Evolutionary conservation across 768 basidiomycete species (phyloP).

Genomic region (Leucogyrophana mollusca): DNA sequence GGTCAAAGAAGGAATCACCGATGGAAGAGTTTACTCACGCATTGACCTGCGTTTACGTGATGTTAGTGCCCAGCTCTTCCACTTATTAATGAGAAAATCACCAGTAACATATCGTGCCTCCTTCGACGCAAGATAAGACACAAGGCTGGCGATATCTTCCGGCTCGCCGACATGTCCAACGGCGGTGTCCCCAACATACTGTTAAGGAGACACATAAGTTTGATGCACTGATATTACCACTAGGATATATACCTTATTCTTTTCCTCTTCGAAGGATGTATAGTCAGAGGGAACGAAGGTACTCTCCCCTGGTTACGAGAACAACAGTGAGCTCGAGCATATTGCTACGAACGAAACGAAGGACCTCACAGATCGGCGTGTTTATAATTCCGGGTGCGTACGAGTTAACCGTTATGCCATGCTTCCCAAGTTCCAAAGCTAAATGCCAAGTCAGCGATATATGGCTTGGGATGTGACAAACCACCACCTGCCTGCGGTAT

Average conservation of each 20-base stretch:
- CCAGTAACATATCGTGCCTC: conserved; percentile 26
- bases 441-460: neutral
- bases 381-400: conserved; percentile 25
- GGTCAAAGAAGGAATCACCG: neutral
- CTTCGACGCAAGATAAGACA: conserved; percentile 24
- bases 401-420: conserved; percentile 43
- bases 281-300: neutral
- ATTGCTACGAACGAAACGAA: neutral
- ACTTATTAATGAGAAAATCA: neutral
- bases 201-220: neutral
- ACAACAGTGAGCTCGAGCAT: neutral
- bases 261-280: no score
- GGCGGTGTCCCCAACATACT: conserved; percentile 1
- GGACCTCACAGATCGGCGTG: conserved; percentile 26
- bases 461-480: neutral
- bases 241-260: neutral
- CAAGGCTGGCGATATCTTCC: conserved; percentile 22
- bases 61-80: conserved; percentile 1
- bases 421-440: conserved; percentile 36
- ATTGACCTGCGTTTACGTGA: neutral
- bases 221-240: no score
- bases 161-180: conserved; percentile 5
- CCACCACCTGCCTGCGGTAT: conserved; percentile 18
- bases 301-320: neutral
- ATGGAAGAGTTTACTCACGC: neutral